Percentiles rank a stretch among this genome's conserved stretches.
phyloP scores from a whole-genome alignment of 495 filamentous ascomycete species.

The Hypoxylon perforatum region DNA sequence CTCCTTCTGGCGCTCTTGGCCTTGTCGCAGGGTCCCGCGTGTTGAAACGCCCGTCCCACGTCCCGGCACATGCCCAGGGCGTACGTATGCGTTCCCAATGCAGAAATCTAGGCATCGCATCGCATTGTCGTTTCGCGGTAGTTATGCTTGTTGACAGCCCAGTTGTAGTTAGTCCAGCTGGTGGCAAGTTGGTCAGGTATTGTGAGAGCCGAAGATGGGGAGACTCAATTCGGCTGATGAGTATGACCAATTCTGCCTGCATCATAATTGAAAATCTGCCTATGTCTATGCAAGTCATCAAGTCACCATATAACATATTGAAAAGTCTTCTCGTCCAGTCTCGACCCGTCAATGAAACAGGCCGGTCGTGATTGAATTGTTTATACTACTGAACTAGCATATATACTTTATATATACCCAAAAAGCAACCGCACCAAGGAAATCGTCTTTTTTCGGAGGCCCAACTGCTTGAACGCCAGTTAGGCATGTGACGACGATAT shows the following conservation, averaged over 20 bases:
- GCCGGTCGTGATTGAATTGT: conserved; percentile 34
- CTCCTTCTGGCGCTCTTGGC: conserved; percentile 26
- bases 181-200: background rate
- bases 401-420: conserved; percentile 22
- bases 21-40: conserved; percentile 25
- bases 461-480: background rate
- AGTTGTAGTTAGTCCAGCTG: background rate
- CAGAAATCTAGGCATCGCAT: conserved; percentile 9
- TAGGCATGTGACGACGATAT: background rate
- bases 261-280: no score
- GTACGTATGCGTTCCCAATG: conserved; percentile 1
- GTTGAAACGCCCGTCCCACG: conserved; percentile 26
- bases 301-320: background rate
- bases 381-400: conserved; percentile 35
- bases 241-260: no score
- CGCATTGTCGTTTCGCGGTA: background rate
- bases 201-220: background rate
- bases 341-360: conserved; percentile 26
- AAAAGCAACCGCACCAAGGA: conserved; percentile 12
- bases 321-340: conserved; percentile 16
- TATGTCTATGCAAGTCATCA: background rate
- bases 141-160: background rate
- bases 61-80: conserved; percentile 1
- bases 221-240: background rate
- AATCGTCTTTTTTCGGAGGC: background rate